Evolutionary conservation across 805 yeast species (phyloP).

Genomic region (Priceomyces fermenticarens): DNA sequence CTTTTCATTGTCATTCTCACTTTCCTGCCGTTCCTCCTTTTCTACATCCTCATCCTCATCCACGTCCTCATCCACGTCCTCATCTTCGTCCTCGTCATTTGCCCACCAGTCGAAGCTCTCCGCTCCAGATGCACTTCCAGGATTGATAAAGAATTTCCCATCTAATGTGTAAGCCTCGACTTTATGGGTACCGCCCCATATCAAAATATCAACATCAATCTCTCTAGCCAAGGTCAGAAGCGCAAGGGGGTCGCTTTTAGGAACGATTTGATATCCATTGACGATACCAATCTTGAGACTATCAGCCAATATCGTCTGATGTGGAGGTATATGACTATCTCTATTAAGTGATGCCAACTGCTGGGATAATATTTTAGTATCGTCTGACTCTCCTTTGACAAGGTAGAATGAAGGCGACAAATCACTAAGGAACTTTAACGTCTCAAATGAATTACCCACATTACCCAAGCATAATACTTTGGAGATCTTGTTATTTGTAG

Average conservation of each 20-base stretch:
- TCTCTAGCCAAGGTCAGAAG: constrained; percentile 80
- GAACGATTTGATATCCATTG: constrained; percentile 80
- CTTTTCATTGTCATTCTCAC: constrained; percentile 9
- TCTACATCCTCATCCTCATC: constrained; percentile 25
- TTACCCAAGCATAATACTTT: constrained; percentile 87
- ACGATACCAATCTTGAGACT: constrained; percentile 78
- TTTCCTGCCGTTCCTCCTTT: constrained; percentile 20
- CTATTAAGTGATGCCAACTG: constrained; percentile 20
- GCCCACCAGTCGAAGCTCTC: constrained; percentile 61
- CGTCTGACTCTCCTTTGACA: constrained; percentile 84
- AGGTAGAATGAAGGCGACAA: constrained; percentile 70
- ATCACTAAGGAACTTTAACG: constrained; percentile 60
- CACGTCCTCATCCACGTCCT: constrained; percentile 25
- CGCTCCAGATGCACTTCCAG: constrained; percentile 97
- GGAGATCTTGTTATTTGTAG: constrained; percentile 61
- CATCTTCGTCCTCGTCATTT: constrained; percentile 46
- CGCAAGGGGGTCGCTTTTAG: constrained; percentile 83
- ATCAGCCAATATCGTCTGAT: constrained; percentile 65
- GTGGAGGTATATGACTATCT: constrained; percentile 48
- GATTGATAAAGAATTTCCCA: constrained; percentile 91
- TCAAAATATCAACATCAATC: constrained; percentile 83
- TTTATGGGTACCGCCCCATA: constrained; percentile 91
- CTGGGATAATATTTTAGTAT: constrained; percentile 34
- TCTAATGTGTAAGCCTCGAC: constrained; percentile 93
- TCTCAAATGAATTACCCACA: constrained; percentile 62